A percentile compares a stretch with the other conserved stretches of the same genome.
Evolutionary conservation across 106 monocot species (phyloP).

Genomic region (Xerophyta viscosa): DNA sequence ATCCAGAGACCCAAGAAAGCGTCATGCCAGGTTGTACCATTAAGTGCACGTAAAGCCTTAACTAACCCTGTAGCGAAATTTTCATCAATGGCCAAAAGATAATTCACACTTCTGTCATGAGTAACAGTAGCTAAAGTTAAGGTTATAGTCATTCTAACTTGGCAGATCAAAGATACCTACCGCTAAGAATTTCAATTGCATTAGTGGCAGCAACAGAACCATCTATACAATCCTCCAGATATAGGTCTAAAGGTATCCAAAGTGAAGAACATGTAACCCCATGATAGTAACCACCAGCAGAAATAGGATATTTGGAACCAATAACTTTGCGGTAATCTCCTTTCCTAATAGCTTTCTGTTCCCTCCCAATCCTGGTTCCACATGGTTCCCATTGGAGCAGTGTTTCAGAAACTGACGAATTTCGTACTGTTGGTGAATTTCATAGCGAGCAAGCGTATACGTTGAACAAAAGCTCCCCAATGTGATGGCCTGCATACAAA

Average conservation of each 20-base stretch:
- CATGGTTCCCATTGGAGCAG: constrained; percentile 31
- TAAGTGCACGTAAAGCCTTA: constrained; percentile 79
- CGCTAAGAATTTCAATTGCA: constrained; percentile 84
- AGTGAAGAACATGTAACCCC: constrained; percentile 45
- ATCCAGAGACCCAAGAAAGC: constrained; percentile 93
- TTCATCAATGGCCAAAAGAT: not conserved
- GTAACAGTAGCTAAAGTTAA: not conserved
- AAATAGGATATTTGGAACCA: constrained; percentile 31
- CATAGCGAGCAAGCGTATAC: constrained; percentile 46
- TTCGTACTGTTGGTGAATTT: constrained; percentile 58
- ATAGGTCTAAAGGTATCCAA: constrained; percentile 93
- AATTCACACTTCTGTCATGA: not conserved
- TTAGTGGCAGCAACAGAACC: constrained; percentile 76
- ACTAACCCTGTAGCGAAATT: constrained; percentile 52
- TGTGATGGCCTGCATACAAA: constrained; percentile 51
- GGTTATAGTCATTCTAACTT: not conserved
- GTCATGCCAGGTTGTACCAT: constrained; percentile 82
- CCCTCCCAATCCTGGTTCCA: constrained; percentile 13
- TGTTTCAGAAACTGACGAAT: constrained; percentile 35
- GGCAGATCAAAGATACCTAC: constrained; percentile 20
- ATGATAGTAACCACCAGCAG: constrained; percentile 38
- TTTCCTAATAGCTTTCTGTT: constrained; percentile 26
- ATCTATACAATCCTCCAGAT: constrained; percentile 91
- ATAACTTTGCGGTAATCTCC: constrained; percentile 20
- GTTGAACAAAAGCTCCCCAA: constrained; percentile 49